These are phyloP conservation scores for Penicillium mononematosum DNA, from an alignment of 495 filamentous ascomycete genomes.

Conservation along the genomic window DNA sequence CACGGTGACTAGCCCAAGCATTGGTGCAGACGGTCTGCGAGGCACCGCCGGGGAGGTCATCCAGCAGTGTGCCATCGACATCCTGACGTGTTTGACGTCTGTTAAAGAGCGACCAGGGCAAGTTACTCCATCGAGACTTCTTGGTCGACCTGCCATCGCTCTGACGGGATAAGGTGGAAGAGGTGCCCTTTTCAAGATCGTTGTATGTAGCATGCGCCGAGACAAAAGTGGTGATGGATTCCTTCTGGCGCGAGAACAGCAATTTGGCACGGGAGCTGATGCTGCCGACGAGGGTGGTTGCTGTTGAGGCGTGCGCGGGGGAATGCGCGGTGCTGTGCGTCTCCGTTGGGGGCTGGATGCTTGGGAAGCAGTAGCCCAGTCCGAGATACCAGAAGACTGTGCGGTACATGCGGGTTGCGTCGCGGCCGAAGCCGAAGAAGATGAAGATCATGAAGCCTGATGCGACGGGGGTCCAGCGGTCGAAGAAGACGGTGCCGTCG, in stretches of 20 bases:
- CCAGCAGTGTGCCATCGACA: constrained; percentile 19
- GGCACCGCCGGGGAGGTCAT: constrained; percentile 20
- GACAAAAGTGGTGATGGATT: neutral
- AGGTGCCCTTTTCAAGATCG: constrained; percentile 31
- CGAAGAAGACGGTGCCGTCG: constrained; percentile 52
- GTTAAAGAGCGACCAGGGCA: constrained; percentile 17
- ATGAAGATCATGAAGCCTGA: constrained; percentile 62
- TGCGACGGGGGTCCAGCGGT: constrained; percentile 66
- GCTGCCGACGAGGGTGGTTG: constrained; percentile 24
- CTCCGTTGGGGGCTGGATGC: constrained; percentile 14
- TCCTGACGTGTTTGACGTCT: constrained; percentile 4
- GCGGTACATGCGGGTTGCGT: constrained; percentile 73
- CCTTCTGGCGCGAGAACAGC: constrained; percentile 26
- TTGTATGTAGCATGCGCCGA: constrained; percentile 8
- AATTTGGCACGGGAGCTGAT: constrained; percentile 28
- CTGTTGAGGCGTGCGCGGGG: constrained; percentile 8
- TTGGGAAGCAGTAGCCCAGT: constrained; percentile 28
- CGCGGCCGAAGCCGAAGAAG: constrained; percentile 79
- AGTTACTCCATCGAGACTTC: constrained; percentile 20
- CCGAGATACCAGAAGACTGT: constrained; percentile 33
- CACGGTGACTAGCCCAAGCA: constrained; percentile 39
- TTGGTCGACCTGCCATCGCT: neutral
- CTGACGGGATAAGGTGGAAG: neutral
- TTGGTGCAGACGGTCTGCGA: constrained; percentile 35
- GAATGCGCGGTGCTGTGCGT: constrained; percentile 4